phyloP scores from a whole-genome alignment of 108 stramenopile genomes.

The Stephanodiscus minutulus region DNA sequence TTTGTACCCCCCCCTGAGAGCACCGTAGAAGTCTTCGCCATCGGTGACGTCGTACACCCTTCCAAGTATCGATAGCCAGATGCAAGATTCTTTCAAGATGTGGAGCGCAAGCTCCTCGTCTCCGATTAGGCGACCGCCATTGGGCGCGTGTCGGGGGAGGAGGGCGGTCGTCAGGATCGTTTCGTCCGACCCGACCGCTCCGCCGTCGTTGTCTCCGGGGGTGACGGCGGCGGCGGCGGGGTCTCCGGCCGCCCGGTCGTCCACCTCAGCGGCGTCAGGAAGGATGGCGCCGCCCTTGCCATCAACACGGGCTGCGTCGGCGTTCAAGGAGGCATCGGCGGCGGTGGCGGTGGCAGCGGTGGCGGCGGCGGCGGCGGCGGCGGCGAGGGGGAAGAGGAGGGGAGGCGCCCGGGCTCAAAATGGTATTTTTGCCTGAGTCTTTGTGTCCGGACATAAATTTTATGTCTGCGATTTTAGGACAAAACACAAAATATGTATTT shows the following conservation, averaged over 20 bases:
- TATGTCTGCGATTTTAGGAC: too few species aligned
- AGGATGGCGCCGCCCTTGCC: too few species aligned
- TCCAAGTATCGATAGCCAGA: slow-evolving; percentile 1
- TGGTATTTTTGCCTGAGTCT: too few species aligned
- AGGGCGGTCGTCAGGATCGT: too few species aligned
- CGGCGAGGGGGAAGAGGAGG: not conserved
- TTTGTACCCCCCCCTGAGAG: slow-evolving; percentile 25
- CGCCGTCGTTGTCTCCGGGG: too few species aligned
- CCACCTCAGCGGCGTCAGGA: not conserved
- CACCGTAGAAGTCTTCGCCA: slow-evolving; percentile 17
- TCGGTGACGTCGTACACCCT: slow-evolving; percentile 3
- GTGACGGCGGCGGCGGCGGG: too few species aligned
- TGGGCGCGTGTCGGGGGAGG: not conserved
- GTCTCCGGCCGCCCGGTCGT: too few species aligned
- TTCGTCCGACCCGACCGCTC: too few species aligned
- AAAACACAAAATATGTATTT: too few species aligned
- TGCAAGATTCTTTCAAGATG: not conserved
- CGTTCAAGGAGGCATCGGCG: not conserved
- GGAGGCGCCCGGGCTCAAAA: too few species aligned
- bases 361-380: too few species aligned
- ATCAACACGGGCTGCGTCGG: not conserved
- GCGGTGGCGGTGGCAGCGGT: not conserved
- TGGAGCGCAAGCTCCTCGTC: not conserved
- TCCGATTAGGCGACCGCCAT: not conserved
- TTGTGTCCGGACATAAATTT: too few species aligned